Evolutionary conservation across 192 early-diverging fungal species (phyloP).

Genomic region (Diversispora eburnea): DNA sequence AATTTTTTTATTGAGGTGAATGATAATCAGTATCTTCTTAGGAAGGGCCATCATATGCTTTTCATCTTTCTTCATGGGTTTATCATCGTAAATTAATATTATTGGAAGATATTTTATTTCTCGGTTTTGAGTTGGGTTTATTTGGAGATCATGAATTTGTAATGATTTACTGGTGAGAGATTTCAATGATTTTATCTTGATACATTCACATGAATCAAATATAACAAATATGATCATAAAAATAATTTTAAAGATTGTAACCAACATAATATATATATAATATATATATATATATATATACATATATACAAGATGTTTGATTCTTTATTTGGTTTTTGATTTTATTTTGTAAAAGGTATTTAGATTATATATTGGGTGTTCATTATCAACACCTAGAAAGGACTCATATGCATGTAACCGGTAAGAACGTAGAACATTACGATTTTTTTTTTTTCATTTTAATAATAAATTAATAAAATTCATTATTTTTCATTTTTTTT

Average conservation of each 20-base stretch:
- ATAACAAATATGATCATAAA: no score
- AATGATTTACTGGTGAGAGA: constrained; percentile 59
- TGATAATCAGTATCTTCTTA: not conserved
- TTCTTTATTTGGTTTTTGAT: no score
- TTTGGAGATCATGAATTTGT: constrained; percentile 60
- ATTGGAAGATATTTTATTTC: constrained; percentile 49
- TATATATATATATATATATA: no score
- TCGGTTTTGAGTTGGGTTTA: constrained; percentile 68
- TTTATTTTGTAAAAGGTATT: constrained; percentile 24
- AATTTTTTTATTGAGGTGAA: not conserved
- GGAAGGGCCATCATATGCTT: constrained; percentile 35
- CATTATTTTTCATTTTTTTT: not conserved
- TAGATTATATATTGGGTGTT: constrained; percentile 30
- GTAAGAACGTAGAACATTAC: not conserved
- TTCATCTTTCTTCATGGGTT: constrained; percentile 62
- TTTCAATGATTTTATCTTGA: no score
- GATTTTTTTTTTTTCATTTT: no score
- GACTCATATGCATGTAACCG: constrained; percentile 1
- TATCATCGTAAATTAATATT: constrained; percentile 57
- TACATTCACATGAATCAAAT: no score
- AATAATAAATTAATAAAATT: no score
- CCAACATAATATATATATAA: no score
- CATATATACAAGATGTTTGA: no score
- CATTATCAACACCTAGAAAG: constrained; percentile 29
- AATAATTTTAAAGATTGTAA: no score